A percentile compares a stretch with the other conserved stretches of the same genome.
Evolutionary conservation across 495 filamentous ascomycete genomes (phyloP).

Genomic region (Aspergillus mulundensis): DNA sequence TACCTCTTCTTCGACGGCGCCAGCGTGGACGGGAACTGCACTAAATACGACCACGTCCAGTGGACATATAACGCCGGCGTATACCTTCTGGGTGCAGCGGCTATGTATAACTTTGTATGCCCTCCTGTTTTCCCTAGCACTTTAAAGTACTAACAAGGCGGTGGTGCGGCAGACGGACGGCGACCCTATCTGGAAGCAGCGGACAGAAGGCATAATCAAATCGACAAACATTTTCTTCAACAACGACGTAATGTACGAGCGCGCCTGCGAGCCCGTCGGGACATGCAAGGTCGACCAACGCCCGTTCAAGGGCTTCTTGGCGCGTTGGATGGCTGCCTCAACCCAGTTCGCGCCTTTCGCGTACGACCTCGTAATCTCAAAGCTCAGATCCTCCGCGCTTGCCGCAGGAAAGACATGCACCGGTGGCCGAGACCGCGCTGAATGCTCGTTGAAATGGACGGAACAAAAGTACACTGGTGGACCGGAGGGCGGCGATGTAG

Average conservation of each 20-base stretch:
- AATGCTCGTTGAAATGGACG: conserved; percentile 67
- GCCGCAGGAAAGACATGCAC: conserved; percentile 70
- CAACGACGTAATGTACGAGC: conserved; percentile 59
- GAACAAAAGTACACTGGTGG: conserved; percentile 42
- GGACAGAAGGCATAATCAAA: conserved; percentile 56
- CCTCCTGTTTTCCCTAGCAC: neutral
- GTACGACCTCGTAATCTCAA: conserved; percentile 55
- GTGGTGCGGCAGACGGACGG: conserved; percentile 28
- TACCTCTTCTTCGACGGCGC: conserved; percentile 65
- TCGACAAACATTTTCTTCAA: conserved; percentile 52
- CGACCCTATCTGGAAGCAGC: conserved; percentile 51
- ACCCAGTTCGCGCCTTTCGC: conserved; percentile 70
- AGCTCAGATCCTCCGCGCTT: conserved; percentile 59
- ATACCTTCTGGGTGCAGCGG: conserved; percentile 35
- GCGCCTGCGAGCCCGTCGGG: conserved; percentile 54
- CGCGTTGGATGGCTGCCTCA: conserved; percentile 73
- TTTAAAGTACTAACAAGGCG: neutral
- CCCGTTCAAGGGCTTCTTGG: conserved; percentile 82
- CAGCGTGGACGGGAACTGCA: conserved; percentile 45
- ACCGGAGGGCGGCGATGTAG: conserved; percentile 59
- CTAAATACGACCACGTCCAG: conserved; percentile 30
- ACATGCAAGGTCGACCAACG: conserved; percentile 72
- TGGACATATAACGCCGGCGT: conserved; percentile 40
- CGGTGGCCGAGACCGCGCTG: conserved; percentile 46
- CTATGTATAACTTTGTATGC: conserved; percentile 39